Conservation (phyloP, 129 eudicot genomes). For the Dittrichia graveolens region DNA sequence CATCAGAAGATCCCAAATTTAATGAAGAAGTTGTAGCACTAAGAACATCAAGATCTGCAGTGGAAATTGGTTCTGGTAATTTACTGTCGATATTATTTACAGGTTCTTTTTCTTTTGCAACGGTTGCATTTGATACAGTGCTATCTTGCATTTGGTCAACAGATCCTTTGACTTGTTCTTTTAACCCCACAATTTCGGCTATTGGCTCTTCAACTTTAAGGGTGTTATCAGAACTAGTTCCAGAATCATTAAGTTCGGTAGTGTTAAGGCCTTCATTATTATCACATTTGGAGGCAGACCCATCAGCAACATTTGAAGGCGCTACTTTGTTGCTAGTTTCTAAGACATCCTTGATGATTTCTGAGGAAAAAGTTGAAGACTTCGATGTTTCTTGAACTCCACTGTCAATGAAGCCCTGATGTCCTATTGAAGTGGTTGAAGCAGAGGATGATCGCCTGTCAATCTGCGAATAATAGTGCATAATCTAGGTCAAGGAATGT, state of each 20-base stretch:
- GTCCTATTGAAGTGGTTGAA: conserved; percentile 34
- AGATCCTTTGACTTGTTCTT: conserved; percentile 36
- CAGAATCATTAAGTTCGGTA: conserved; percentile 7
- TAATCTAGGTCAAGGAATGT: conserved; percentile 24
- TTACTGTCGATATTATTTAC: conserved; percentile 15
- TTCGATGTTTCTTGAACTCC: conserved; percentile 28
- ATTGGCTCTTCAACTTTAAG: conserved; percentile 20
- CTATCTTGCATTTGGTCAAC: conserved; percentile 27
- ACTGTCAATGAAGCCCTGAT: conserved; percentile 7
- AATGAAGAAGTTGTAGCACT: conserved; percentile 27
- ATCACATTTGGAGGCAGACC: conserved; percentile 22
- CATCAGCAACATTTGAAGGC: conserved; percentile 12
- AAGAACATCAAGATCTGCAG: conserved; percentile 8
- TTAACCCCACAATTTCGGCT: conserved; percentile 31
- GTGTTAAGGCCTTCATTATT: conserved; percentile 9
- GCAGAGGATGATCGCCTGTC: conserved; percentile 35
- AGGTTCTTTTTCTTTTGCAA: conserved; percentile 24
- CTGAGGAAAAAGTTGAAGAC: conserved; percentile 27
- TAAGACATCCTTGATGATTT: conserved; percentile 20
- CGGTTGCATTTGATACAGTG: conserved; percentile 30
- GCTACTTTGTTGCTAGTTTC: conserved; percentile 30
- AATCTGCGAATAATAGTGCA: conserved; percentile 39
- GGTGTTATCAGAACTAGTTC: conserved; percentile 20
- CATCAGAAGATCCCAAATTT: conserved; percentile 27
- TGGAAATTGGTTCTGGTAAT: conserved; percentile 8